Evolutionary conservation across 176 grass and related monocot species (phyloP).

Genomic region (Oryza glaberrima): DNA sequence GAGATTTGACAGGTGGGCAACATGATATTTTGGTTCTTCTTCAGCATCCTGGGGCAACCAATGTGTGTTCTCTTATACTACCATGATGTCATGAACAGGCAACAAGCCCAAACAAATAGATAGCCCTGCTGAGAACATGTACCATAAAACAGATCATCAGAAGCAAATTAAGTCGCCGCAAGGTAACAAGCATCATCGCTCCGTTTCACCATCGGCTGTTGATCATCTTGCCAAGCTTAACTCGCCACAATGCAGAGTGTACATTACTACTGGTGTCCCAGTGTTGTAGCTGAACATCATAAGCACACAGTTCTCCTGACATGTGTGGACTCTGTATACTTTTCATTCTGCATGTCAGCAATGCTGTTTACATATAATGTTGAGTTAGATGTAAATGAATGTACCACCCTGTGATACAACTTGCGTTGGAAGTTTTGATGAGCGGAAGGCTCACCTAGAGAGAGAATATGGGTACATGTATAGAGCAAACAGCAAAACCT

Average conservation of each 20-base stretch:
- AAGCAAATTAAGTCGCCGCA: neutral
- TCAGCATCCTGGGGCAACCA: slow-evolving; percentile 94
- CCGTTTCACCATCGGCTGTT: neutral
- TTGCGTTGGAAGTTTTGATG: slow-evolving; percentile 8
- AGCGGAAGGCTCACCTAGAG: neutral
- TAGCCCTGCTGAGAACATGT: slow-evolving; percentile 21
- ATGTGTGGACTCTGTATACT: neutral
- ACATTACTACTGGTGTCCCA: slow-evolving; percentile 14
- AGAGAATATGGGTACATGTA: neutral
- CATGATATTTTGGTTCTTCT: slow-evolving; percentile 99
- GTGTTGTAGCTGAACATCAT: neutral
- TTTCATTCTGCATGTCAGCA: neutral
- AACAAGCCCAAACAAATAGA: slow-evolving; percentile 55
- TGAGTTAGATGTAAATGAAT: slow-evolving; percentile 20
- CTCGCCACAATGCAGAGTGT: neutral
- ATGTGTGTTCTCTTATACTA: slow-evolving; percentile 97
- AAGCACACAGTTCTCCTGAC: neutral
- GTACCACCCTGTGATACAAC: neutral
- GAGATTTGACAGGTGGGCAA: slow-evolving; percentile 75
- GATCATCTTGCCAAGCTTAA: slow-evolving; percentile 17
- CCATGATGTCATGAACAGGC: slow-evolving; percentile 98
- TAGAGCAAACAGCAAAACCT: neutral
- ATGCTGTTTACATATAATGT: slow-evolving; percentile 28
- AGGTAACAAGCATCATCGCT: neutral
- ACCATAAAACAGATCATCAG: neutral